phyloP scores from a whole-genome alignment of 768 basidiomycete species.

The Tremella mesenterica region DNA sequence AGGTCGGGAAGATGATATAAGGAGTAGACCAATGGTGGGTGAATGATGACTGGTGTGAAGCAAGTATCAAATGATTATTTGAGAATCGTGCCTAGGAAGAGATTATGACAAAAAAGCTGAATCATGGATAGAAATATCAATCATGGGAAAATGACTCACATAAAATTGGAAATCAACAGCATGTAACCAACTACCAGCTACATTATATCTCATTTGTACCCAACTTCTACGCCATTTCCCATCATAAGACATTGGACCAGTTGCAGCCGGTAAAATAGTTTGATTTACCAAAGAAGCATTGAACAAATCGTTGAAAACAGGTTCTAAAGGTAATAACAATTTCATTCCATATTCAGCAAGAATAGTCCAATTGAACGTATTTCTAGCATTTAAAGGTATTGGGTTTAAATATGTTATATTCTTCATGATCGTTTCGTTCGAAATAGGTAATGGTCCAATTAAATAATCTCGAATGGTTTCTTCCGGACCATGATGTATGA shows the following conservation, averaged over 20 bases:
- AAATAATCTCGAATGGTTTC: conserved; percentile 52
- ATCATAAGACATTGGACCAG: conserved; percentile 57
- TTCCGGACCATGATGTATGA: conserved; percentile 51
- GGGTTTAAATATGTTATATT: conserved; percentile 19
- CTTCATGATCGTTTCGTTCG: conserved; percentile 45
- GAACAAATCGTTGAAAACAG: conserved; percentile 49
- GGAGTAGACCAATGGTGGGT: too few relatives aligned
- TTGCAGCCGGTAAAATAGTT: conserved; percentile 51
- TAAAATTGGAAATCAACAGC: conserved; percentile 14
- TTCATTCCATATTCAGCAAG: background rate
- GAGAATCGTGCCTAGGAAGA: too few relatives aligned
- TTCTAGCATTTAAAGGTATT: conserved; percentile 52
- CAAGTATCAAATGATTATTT: too few relatives aligned
- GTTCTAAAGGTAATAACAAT: conserved; percentile 4
- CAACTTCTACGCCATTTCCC: conserved; percentile 52
- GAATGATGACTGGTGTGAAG: too few relatives aligned
- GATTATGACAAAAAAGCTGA: too few relatives aligned
- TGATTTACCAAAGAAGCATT: conserved; percentile 45
- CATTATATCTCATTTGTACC: conserved; percentile 8
- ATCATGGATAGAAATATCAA: too few relatives aligned
- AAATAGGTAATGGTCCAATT: conserved; percentile 55
- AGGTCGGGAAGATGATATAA: too few relatives aligned
- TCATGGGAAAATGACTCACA: conserved; percentile 49
- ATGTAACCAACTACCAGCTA: background rate
- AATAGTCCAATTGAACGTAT: conserved; percentile 39